Conservation (phyloP, 495 filamentous ascomycete species). For the Xylaria grammica region DNA sequence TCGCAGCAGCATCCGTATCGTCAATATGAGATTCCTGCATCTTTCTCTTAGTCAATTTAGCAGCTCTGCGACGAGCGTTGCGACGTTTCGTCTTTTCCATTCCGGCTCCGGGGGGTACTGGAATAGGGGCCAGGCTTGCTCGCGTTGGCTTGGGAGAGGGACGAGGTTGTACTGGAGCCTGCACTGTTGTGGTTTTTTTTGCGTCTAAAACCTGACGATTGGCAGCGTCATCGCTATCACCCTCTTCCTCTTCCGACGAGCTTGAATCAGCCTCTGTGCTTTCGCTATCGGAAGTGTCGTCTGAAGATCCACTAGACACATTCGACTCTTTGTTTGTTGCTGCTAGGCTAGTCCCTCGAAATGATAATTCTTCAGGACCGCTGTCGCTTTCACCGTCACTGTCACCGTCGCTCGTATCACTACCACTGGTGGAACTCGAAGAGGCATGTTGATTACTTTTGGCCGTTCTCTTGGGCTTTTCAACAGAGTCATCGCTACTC, state of each 20-base stretch:
- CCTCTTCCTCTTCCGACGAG: slow-evolving; percentile 18
- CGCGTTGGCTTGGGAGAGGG: neutral
- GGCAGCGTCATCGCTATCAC: neutral
- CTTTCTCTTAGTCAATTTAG: slow-evolving; percentile 31
- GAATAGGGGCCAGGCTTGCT: neutral
- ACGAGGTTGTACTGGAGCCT: neutral
- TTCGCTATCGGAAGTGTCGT: neutral
- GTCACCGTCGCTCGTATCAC: slow-evolving; percentile 23
- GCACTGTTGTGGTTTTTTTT: neutral
- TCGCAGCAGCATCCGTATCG: neutral
- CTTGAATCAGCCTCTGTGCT: neutral
- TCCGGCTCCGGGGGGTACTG: slow-evolving; percentile 42
- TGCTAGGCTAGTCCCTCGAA: neutral
- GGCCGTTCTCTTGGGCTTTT: neutral
- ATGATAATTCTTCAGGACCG: slow-evolving; percentile 30
- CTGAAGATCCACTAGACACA: slow-evolving; percentile 6
- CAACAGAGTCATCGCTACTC: slow-evolving; percentile 22
- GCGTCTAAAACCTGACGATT: neutral
- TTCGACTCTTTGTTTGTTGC: neutral
- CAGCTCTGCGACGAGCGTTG: slow-evolving; percentile 47
- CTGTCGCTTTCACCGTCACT: slow-evolving; percentile 26
- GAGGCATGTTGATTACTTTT: slow-evolving; percentile 15
- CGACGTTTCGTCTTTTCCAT: slow-evolving; percentile 45
- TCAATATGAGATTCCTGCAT: neutral
- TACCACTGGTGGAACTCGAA: slow-evolving; percentile 20